Percentiles rank a stretch among this genome's conserved stretches.
Evolutionary conservation across 2,329 filamentous ascomycete species (phyloP).

Genomic region (Cordyceps farinosa): DNA sequence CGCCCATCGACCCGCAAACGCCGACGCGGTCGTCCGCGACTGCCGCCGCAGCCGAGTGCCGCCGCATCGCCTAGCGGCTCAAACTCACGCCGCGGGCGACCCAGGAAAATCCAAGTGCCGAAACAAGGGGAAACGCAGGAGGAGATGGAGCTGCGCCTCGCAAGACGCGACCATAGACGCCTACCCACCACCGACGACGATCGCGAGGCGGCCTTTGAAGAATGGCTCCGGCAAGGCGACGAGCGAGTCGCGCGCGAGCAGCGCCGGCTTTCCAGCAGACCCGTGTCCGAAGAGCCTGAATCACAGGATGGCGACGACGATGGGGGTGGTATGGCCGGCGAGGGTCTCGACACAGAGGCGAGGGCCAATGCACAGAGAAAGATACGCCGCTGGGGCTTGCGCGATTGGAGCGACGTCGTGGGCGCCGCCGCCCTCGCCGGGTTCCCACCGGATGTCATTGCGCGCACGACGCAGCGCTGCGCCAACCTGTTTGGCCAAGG

Average conservation of each 20-base stretch:
- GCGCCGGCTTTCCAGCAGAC: constrained; percentile 17
- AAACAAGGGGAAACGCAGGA: constrained; percentile 43
- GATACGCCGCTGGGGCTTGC: constrained; percentile 41
- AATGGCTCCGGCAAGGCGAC: constrained; percentile 33
- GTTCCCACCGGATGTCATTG: constrained; percentile 62
- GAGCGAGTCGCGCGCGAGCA: constrained; percentile 24
- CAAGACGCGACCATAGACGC: constrained; percentile 37
- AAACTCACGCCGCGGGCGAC: constrained; percentile 34
- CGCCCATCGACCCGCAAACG: constrained; percentile 5
- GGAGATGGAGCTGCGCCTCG: constrained; percentile 47
- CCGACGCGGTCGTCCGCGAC: constrained; percentile 18
- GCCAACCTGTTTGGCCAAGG: constrained; percentile 69
- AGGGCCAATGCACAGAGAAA: constrained; percentile 26
- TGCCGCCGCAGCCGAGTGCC: constrained; percentile 14
- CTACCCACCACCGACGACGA: constrained; percentile 26
- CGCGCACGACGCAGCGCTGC: constrained; percentile 70
- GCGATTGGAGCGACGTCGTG: constrained; percentile 84
- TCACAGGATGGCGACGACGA: constrained; percentile 18
- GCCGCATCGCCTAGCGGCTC: constrained; percentile 9
- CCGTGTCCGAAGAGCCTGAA: constrained; percentile 17
- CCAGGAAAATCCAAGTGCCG: constrained; percentile 37
- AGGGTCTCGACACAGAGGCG: constrained; percentile 19
- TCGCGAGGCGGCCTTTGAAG: constrained; percentile 33
- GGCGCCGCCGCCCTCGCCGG: constrained; percentile 73
- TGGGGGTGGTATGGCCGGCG: constrained; percentile 19